Evolutionary conservation across 768 basidiomycete species (phyloP), one percentile per base, ranked within the genome.

Genomic region (Phallus indusiatus): DNA sequence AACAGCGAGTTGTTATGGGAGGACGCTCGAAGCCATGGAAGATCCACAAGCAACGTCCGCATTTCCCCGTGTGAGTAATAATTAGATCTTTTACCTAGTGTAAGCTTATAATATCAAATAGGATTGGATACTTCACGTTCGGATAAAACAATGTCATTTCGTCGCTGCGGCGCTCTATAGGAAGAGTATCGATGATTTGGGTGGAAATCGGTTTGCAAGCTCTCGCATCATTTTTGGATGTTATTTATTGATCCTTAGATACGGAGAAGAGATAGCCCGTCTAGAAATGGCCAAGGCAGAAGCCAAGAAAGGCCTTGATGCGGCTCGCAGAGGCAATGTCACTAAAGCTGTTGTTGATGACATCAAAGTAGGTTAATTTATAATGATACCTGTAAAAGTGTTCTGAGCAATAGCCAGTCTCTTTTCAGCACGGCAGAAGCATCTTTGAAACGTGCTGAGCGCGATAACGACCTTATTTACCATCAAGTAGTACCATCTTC

Each of bases 381-480:
- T 53, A 22, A 22, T 53, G 20, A 12, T 28, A 35, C 28, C 18
- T 48, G 12, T 56, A 20, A 60, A 33, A 48, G 42, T 36, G 33
- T 35, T 35, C 21, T 55, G 17, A 18, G 12, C 0, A n/a, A 6
- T 20, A 48, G 24, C 21, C 68, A 97, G 94, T 90, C 88, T 1
- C 74, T 97, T 16, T 72, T 88, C 22, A 84, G 86, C 50, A 83
- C 75, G 8, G 74, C 96, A 22, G 80, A 86, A 63, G 82, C 80
- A 54, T 80, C 83, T 57, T 70, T 88, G 35, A 71, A 75, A 4
- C 81, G 90, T 14, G 90, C 94, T 0, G 82, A 86, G 62, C 82
- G 91, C 34, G 95, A 98, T 70, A 99, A 99, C 69, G 89, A 95
- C 70, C 75, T 96, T 7, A 96, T 99, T 42, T 99, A 97, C 72